Evolutionary conservation across 805 yeast genomes (phyloP), one percentile per base, ranked within the genome.

Genomic region (Wickerhamomyces sydowiorum): DNA sequence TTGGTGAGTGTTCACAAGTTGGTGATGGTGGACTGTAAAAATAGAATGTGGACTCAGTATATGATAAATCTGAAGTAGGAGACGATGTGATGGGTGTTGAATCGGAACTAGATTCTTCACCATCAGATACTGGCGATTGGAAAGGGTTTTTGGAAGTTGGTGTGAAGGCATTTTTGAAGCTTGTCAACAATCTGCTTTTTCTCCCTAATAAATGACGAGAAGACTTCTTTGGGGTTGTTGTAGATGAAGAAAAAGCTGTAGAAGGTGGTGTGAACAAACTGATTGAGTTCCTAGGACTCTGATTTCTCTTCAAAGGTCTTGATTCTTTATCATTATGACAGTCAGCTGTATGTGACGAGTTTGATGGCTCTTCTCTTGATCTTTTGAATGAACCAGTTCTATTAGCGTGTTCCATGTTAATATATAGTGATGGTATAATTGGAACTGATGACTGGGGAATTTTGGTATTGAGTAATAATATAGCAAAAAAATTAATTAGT

Each of bases 361-460:
- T n/a, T n/a, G 38, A 39, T 14, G 34, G 14, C 7, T 47, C 56
- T 18, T 54, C 57, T 28, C 48, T 45, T n/a, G 48, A 36, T 47
- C 61, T 53, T 42, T 56, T 56, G 36, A 40, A 17, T 15, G 57
- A 47, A 15, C 22, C 20, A 10, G 33, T 29, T 47, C 47, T 46
- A 17, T 29, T 17, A n/a, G 15, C 14, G 5, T n/a, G 18, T 33
- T 39, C n/a, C n/a, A n/a, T n/a, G n/a, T n/a, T n/a, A n/a, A n/a
- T n/a, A n/a, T n/a, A n/a, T n/a, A n/a, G 27, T 8, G 8, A 24
- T 24, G 27, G 27, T 24, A 24, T 20, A 20, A 20, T 32, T 19
- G 8, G 20, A 19, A 32, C 7, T 8, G 7, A 17, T 7, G 19
- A n/a, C 7, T 9, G 17, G 9, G 5, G 5, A 7, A n/a, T 10